A percentile compares a stretch with the other conserved stretches of the same genome.
These are phyloP conservation scores for Leucocoprinus birnbaumii DNA, from an alignment of 768 basidiomycete genomes.

Conservation along the genomic window DNA sequence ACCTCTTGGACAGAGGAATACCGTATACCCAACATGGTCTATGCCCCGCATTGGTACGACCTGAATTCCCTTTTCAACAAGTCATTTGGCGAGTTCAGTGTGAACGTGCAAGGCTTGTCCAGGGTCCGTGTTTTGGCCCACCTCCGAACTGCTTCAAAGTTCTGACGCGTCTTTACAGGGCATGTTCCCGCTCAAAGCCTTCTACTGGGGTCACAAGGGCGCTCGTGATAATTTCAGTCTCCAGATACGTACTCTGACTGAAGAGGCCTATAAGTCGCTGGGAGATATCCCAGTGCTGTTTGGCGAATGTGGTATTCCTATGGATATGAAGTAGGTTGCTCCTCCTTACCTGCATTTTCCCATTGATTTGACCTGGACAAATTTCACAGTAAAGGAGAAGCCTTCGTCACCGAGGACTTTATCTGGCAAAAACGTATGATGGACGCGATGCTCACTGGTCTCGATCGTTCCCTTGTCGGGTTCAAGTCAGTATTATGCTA, in stretches of 20 bases:
- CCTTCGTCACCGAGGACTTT: slow-evolving; percentile 73
- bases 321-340: slow-evolving; percentile 87
- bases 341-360: neutral
- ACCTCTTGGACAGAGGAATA: slow-evolving; percentile 68
- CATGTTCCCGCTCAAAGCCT: slow-evolving; percentile 74
- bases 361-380: neutral
- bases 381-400: slow-evolving; percentile 55
- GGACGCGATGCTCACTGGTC: slow-evolving; percentile 85
- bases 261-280: slow-evolving; percentile 62
- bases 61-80: slow-evolving; percentile 85
- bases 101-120: slow-evolving; percentile 92
- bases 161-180: slow-evolving; percentile 49
- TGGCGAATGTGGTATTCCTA: slow-evolving; percentile 93
- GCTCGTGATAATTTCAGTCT: slow-evolving; percentile 78
- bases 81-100: slow-evolving; percentile 78
- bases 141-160: too few relatives aligned
- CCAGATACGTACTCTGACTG: slow-evolving; percentile 79
- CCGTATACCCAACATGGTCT: slow-evolving; percentile 28
- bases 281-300: slow-evolving; percentile 84
- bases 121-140: slow-evolving; percentile 45
- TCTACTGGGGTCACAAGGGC: slow-evolving; percentile 87
- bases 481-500: slow-evolving; percentile 68
- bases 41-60: slow-evolving; percentile 68
- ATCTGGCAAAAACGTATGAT: slow-evolving; percentile 88
- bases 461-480: slow-evolving; percentile 74